These are phyloP conservation scores for Aaosphaeria arxii DNA, from an alignment of 2,329 filamentous ascomycete species.

Conservation along the genomic window DNA sequence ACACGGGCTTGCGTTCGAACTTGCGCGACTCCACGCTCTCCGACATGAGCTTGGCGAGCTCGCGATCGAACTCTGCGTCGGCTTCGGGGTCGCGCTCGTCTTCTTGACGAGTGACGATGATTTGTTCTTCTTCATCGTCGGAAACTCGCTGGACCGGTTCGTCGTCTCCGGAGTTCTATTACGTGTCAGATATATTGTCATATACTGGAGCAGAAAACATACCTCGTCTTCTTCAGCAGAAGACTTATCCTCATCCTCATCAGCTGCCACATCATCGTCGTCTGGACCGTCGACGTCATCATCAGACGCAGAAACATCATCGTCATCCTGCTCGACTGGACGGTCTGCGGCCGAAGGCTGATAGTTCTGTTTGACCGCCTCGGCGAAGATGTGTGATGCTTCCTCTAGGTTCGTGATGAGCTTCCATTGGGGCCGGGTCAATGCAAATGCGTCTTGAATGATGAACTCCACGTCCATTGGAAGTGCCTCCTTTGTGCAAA, in stretches of 20 bases:
- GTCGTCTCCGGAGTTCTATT: conserved; percentile 43
- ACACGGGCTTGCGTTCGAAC: conserved; percentile 89
- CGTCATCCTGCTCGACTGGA: conserved; percentile 67
- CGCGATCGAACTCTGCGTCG: conserved; percentile 95
- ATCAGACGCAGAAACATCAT: conserved; percentile 69
- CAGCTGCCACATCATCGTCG: conserved; percentile 39
- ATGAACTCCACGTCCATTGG: conserved; percentile 98
- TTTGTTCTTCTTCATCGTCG: conserved; percentile 78
- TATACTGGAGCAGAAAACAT: conserved; percentile 1
- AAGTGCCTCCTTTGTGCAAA: conserved; percentile 81
- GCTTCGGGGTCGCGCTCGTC: conserved; percentile 89
- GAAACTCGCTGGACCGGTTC: conserved; percentile 51
- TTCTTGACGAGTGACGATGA: conserved; percentile 86
- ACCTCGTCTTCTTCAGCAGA: conserved; percentile 52
- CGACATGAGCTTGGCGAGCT: conserved; percentile 97
- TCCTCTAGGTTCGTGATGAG: conserved; percentile 77
- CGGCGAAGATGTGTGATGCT: conserved; percentile 76
- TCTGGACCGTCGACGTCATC: conserved; percentile 61
- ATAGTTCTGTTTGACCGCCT: conserved; percentile 87
- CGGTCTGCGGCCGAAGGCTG: conserved; percentile 73
- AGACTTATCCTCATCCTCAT: conserved; percentile 55
- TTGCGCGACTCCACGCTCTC: conserved; percentile 95
- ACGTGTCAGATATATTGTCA: not conserved
- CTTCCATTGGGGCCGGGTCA: conserved; percentile 91
- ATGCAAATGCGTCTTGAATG: conserved; percentile 83